phyloP scores from a whole-genome alignment of 495 filamentous ascomycete genomes.

The Pyrenula massariospora region DNA sequence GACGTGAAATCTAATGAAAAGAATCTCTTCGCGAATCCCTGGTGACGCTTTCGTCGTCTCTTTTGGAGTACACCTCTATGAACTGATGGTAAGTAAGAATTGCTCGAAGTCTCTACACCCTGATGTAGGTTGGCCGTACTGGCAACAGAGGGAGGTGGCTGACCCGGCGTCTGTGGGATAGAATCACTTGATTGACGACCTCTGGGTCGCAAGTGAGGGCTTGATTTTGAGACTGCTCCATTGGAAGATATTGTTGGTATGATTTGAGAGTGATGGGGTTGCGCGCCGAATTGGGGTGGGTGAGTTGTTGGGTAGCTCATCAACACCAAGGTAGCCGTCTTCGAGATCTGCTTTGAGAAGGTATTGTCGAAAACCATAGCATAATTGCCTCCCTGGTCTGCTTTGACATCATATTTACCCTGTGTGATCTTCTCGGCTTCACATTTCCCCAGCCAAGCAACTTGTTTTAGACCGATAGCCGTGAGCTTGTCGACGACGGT shows the following conservation, averaged over 20 bases:
- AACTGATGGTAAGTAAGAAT: slow-evolving; percentile 15
- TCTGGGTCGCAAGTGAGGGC: background rate
- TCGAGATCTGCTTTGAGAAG: slow-evolving; percentile 89
- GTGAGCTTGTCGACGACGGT: slow-evolving; percentile 72
- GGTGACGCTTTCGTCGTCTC: slow-evolving; percentile 80
- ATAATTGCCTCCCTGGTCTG: slow-evolving; percentile 77
- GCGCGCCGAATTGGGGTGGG: slow-evolving; percentile 66
- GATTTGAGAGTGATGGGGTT: slow-evolving; percentile 41
- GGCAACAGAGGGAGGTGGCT: slow-evolving; percentile 19
- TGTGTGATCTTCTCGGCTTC: slow-evolving; percentile 93
- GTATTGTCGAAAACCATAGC: slow-evolving; percentile 97
- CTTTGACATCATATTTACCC: slow-evolving; percentile 70
- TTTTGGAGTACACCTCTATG: slow-evolving; percentile 79
- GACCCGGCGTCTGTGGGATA: slow-evolving; percentile 31
- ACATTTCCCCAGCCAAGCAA: slow-evolving; percentile 87
- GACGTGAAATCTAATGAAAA: slow-evolving; percentile 91
- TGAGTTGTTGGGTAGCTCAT: slow-evolving; percentile 81
- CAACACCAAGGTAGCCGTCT: slow-evolving; percentile 87
- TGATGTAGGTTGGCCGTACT: slow-evolving; percentile 8
- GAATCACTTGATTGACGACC: slow-evolving; percentile 19
- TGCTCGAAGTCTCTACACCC: slow-evolving; percentile 13
- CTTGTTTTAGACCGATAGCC: slow-evolving; percentile 71
- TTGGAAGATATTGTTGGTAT: background rate
- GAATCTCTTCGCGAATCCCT: slow-evolving; percentile 84
- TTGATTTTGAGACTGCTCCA: background rate